Base-by-base conservation (phyloP, 2,329 filamentous ascomycete genomes). In the Pseudocercospora cruenta region DNA sequence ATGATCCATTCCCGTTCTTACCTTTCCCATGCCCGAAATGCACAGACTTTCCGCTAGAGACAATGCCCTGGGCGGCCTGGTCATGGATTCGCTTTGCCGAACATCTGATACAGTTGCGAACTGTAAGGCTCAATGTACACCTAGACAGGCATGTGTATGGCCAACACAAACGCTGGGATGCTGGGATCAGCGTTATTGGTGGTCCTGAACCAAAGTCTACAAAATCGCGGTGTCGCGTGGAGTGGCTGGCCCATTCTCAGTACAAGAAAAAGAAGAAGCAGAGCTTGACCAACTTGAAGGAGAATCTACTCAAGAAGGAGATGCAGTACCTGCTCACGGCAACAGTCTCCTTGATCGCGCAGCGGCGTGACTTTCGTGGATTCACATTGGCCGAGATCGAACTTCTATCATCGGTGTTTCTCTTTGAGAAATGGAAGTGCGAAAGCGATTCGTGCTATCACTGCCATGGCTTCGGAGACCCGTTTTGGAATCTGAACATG, bases 351-450 rank as follows among this genome's bases (percentile, higher is more conserved):
- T n/a, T 59, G 28, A 59, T 59, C 33, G 57, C 39, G 21, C 33
- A 59, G 19, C 33, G 57, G 4, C 33, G 33, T 21, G 39, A 26
- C 39, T 59, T 59, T 21, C 33, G 57, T n/a, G 57, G 57, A 16
- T 59, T 59, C 39, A 59, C 57, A 8, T 45, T 59, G 21, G 57
- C 57, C 14, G 57, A 59, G 57, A 26, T 59, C 19, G 57, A 59
- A 28, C 43, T 59, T 14, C 26, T 59, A 10, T 31, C 57, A 26
- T 43, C 33, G 10, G 31, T 59, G 28, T 59, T 59, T 21, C 57
- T 43, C 33, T 59, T 59, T 21, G 57, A 59, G 22, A 33, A 59
- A 9, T 54, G 51, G 51, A 54, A 54, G 24, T 54, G 51, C 24
- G 24, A 54, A 28, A 54, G 51, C 16, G 24, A 54, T 8, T 24